Evolutionary conservation across 768 basidiomycete species (phyloP).

Genomic region (Leucocoprinus birnbaumii): DNA sequence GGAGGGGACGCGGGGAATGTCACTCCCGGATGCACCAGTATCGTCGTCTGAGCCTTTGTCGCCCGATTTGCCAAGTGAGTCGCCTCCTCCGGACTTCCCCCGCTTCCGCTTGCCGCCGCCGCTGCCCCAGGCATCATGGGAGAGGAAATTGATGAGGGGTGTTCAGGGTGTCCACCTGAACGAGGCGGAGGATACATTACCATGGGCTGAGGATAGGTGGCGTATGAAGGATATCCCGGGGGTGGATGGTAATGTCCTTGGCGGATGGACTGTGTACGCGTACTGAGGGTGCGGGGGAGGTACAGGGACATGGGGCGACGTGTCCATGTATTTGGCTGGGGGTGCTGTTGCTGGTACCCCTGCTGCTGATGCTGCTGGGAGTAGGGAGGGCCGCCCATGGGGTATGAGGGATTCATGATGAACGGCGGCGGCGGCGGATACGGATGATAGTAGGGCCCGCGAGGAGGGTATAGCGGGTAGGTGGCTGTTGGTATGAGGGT

Average conservation of each 20-base stretch:
- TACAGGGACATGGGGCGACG: slow-evolving; percentile 14
- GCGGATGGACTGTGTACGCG: slow-evolving; percentile 54
- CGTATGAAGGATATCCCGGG: slow-evolving; percentile 56
- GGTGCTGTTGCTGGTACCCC: slow-evolving; percentile 29
- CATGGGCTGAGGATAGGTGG: slow-evolving; percentile 64
- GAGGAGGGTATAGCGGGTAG: slow-evolving; percentile 26
- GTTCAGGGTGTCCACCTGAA: slow-evolving; percentile 29
- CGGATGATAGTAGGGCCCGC: slow-evolving; percentile 41
- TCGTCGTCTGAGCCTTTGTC: slow-evolving; percentile 65
- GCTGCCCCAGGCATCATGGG: slow-evolving; percentile 28
- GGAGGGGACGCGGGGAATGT: slow-evolving; percentile 32
- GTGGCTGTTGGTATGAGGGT: slow-evolving; percentile 19
- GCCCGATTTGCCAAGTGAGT: slow-evolving; percentile 34
- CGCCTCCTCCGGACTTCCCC: slow-evolving; percentile 33
- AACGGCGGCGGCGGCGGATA: slow-evolving; percentile 27
- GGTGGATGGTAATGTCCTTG: slow-evolving; percentile 47
- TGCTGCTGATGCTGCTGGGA: slow-evolving; percentile 32
- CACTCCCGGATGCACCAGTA: slow-evolving; percentile 45
- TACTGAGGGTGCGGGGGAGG: slow-evolving; percentile 43
- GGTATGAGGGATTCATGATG: slow-evolving; percentile 72
- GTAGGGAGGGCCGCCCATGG: slow-evolving; percentile 53
- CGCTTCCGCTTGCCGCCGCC: slow-evolving; percentile 65
- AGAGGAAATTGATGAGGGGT: slow-evolving; percentile 32
- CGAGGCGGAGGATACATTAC: slow-evolving; percentile 62
- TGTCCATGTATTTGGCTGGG: slow-evolving; percentile 23